Conservation (phyloP, 306 rosid genomes). For the Alnus glutinosa region DNA sequence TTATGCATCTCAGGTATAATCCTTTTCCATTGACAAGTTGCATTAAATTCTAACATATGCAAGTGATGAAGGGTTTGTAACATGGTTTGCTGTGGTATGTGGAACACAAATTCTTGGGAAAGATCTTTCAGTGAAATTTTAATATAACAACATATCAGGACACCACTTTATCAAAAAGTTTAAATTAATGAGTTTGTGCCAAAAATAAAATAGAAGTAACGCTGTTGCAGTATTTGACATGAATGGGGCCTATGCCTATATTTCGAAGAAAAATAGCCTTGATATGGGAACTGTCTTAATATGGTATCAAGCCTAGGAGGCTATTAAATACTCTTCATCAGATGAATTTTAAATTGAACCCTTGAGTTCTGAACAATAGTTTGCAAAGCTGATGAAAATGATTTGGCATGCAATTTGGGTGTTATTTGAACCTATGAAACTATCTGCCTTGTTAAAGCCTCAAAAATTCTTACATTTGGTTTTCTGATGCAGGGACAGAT, state of each 20-base stretch:
- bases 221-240: too few relatives aligned
- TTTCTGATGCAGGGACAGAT: constrained; percentile 59
- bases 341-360: neutral
- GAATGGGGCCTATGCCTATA: neutral
- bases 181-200: too few relatives aligned
- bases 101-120: neutral
- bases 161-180: too few relatives aligned
- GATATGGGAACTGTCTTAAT: neutral
- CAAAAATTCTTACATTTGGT: neutral
- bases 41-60: neutral
- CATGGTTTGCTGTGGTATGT: neutral
- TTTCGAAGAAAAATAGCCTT: neutral
- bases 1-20: constrained; percentile 71
- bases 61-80: neutral
- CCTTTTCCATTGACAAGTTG: neutral
- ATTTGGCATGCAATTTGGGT: neutral
- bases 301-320: neutral
- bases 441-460: constrained; percentile 4
- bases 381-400: neutral
- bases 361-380: neutral
- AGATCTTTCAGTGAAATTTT: too few relatives aligned
- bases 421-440: neutral
- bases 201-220: too few relatives aligned
- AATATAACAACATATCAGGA: too few relatives aligned
- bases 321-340: neutral